Conservation (phyloP, 75 land plant species). For the Cunninghamia lanceolata region DNA sequence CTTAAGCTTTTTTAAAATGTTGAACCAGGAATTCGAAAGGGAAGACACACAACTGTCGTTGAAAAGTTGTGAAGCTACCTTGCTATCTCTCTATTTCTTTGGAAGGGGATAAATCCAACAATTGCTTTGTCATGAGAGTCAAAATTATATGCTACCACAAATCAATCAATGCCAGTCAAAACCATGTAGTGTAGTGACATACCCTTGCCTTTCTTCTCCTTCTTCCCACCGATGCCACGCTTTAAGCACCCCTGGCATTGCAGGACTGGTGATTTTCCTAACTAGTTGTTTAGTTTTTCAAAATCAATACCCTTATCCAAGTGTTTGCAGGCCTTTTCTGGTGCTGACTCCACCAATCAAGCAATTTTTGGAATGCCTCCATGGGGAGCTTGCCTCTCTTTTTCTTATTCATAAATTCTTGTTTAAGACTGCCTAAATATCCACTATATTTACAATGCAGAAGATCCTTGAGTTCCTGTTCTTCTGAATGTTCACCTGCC, state of each 20-base stretch:
- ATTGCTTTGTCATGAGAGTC: slow-evolving; percentile 55
- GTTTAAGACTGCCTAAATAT: slow-evolving; percentile 54
- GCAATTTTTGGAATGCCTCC: slow-evolving; percentile 58
- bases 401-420: slow-evolving; percentile 70
- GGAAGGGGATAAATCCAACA: slow-evolving; percentile 39
- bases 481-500: slow-evolving; percentile 28
- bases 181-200: background rate
- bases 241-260: slow-evolving; percentile 64
- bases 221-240: slow-evolving; percentile 16
- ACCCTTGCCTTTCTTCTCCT: slow-evolving; percentile 47
- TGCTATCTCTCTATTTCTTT: slow-evolving; percentile 39
- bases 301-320: slow-evolving; percentile 38
- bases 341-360: slow-evolving; percentile 81
- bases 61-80: slow-evolving; percentile 35
- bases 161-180: background rate
- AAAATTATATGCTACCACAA: slow-evolving; percentile 32
- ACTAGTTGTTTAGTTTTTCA: slow-evolving; percentile 28
- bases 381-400: slow-evolving; percentile 84
- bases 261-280: slow-evolving; percentile 18
- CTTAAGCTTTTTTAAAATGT: slow-evolving; percentile 53
- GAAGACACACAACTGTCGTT: slow-evolving; percentile 41
- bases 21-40: slow-evolving; percentile 46
- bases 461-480: slow-evolving; percentile 54
- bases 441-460: slow-evolving; percentile 66
- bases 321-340: slow-evolving; percentile 48